Conservation (phyloP, 768 basidiomycete species). For the Hortiboletus campestris region DNA sequence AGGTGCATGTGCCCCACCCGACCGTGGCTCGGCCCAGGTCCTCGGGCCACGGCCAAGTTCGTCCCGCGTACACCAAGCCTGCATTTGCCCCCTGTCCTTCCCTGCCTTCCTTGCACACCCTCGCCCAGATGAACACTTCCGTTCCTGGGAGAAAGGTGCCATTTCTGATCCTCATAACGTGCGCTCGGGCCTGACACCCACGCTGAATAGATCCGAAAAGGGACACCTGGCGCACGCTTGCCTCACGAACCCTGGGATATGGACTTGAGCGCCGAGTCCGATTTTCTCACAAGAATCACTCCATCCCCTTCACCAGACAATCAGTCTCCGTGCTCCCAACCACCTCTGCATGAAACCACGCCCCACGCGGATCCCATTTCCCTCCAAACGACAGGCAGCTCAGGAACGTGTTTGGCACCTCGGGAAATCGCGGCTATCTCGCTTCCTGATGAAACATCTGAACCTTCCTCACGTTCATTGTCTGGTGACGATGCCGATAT, state of each 20-base stretch:
- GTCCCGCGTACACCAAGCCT: constrained; percentile 42
- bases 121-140: constrained; percentile 36
- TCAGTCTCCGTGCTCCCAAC: background rate
- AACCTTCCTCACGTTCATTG: constrained; percentile 21
- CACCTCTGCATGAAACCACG: background rate
- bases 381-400: background rate
- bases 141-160: constrained; percentile 37
- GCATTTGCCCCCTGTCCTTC: constrained; percentile 42
- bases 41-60: constrained; percentile 33
- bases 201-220: constrained; percentile 36
- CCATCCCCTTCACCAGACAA: background rate
- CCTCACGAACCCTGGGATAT: constrained; percentile 44
- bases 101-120: constrained; percentile 40
- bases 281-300: constrained; percentile 1
- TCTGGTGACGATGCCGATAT: constrained; percentile 27
- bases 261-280: constrained; percentile 19
- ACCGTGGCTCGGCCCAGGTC: no score
- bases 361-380: background rate
- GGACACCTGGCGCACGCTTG: constrained; percentile 41
- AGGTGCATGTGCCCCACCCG: no score
- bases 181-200: background rate
- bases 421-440: constrained; percentile 8
- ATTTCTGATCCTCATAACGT: background rate
- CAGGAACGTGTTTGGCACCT: constrained; percentile 5
- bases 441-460: constrained; percentile 21